A percentile compares a stretch with the other conserved stretches of the same genome.
Conservation (phyloP, 352 stramenopile species). For the Albugo laibachii region DNA sequence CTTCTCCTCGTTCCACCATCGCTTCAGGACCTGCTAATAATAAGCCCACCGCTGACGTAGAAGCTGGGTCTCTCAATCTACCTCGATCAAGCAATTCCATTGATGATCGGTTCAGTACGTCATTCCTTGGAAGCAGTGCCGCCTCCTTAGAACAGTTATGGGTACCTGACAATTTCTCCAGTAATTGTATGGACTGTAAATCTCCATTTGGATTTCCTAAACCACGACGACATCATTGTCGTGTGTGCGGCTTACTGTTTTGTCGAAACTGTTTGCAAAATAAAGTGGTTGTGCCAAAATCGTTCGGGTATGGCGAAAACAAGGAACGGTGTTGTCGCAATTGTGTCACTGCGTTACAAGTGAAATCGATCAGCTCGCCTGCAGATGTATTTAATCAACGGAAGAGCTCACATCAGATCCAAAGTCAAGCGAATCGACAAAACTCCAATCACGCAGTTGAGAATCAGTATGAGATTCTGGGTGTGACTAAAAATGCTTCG, state of each 20-base stretch:
- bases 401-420: conserved; percentile 8
- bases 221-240: conserved; percentile 65
- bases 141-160: conserved; percentile 67
- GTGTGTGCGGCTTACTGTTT: conserved; percentile 66
- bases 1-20: background rate
- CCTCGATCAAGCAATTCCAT: conserved; percentile 23
- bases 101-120: conserved; percentile 9
- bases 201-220: conserved; percentile 63
- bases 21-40: background rate
- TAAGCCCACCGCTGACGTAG: background rate
- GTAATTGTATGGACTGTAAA: conserved; percentile 77
- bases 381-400: conserved; percentile 72
- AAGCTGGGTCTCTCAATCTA: conserved; percentile 1
- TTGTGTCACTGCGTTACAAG: conserved; percentile 65
- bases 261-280: conserved; percentile 63
- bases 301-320: conserved; percentile 60
- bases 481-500: conserved; percentile 37
- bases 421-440: conserved; percentile 13
- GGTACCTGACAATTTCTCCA: conserved; percentile 75
- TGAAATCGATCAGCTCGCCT: conserved; percentile 73
- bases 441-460: conserved; percentile 17
- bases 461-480: conserved; percentile 47
- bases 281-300: conserved; percentile 62
- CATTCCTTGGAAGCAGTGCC: conserved; percentile 11
- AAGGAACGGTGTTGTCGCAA: conserved; percentile 61